Conservation (phyloP, 164 flowering plant genomes). For the Warburgia ugandensis region DNA sequence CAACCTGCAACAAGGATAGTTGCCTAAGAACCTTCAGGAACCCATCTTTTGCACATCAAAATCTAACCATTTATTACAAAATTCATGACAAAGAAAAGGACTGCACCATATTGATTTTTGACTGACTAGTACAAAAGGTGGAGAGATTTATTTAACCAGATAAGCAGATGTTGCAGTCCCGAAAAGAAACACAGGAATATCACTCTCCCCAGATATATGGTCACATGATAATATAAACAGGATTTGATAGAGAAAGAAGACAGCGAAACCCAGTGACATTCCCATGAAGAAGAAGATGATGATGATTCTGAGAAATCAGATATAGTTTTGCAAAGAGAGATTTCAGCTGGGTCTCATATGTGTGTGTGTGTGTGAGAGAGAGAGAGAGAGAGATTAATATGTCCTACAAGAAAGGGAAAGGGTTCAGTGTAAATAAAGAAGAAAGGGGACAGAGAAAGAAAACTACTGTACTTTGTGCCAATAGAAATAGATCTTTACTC, state of each 20-base stretch:
- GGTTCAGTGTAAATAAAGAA: too few relatives aligned
- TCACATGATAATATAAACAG: not conserved
- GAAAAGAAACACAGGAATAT: conserved; percentile 1
- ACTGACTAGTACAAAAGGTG: not conserved
- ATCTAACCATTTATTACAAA: too few relatives aligned
- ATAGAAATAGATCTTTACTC: too few relatives aligned
- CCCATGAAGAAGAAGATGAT: conserved; percentile 1
- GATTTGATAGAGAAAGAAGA: conserved; percentile 1
- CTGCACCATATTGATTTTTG: not conserved
- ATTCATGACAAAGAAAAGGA: not conserved
- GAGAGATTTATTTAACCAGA: not conserved
- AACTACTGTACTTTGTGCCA: too few relatives aligned
- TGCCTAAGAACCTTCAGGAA: not conserved
- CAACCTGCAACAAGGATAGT: conserved; percentile 7
- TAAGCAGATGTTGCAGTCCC: conserved; percentile 5
- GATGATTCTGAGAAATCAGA: too few relatives aligned
- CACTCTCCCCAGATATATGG: not conserved
- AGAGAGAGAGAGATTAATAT: too few relatives aligned
- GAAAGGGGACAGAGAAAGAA: too few relatives aligned
- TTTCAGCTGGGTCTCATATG: too few relatives aligned
- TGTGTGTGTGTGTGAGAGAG: too few relatives aligned
- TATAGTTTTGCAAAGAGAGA: too few relatives aligned
- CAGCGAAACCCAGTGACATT: not conserved
- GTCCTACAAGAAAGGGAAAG: too few relatives aligned
- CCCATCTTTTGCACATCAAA: too few relatives aligned